Evolutionary conservation across 768 basidiomycete species (phyloP).

Genomic region (Dictyophora rubrovolvata): DNA sequence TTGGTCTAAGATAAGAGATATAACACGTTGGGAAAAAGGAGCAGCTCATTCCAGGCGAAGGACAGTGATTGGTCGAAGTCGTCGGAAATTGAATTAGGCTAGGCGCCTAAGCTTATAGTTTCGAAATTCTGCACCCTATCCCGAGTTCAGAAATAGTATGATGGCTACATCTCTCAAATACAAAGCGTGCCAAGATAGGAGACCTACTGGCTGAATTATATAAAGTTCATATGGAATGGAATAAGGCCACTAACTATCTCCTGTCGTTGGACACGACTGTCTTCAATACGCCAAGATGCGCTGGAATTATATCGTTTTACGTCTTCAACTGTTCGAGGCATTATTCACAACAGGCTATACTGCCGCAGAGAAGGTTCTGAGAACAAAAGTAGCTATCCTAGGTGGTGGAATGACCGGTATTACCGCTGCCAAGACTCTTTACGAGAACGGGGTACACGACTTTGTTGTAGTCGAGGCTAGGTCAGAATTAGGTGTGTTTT

Average conservation of each 20-base stretch:
- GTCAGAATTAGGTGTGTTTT: slow-evolving; percentile 35
- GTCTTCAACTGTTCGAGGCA: not conserved
- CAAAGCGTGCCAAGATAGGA: too few relatives aligned
- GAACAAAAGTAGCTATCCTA: not conserved
- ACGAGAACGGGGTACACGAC: slow-evolving; percentile 41
- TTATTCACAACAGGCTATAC: not conserved
- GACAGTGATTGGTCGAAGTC: too few relatives aligned
- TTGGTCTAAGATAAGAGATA: too few relatives aligned
- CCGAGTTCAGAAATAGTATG: too few relatives aligned
- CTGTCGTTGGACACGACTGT: too few relatives aligned
- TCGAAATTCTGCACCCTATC: too few relatives aligned
- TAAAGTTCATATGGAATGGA: not conserved
- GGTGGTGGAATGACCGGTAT: not conserved
- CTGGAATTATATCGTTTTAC: not conserved
- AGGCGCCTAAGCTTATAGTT: too few relatives aligned
- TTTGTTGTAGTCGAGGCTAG: slow-evolving; percentile 53
- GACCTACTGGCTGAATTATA: too few relatives aligned
- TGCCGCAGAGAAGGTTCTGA: not conserved
- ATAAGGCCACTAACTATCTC: not conserved
- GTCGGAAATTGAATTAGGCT: too few relatives aligned
- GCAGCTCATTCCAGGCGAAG: too few relatives aligned
- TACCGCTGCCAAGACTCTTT: slow-evolving; percentile 38
- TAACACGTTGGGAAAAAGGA: too few relatives aligned
- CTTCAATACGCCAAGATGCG: not conserved
- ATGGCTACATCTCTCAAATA: too few relatives aligned